Base-by-base conservation (phyloP, 257 asterid species). In the Vinca minor region DNA sequence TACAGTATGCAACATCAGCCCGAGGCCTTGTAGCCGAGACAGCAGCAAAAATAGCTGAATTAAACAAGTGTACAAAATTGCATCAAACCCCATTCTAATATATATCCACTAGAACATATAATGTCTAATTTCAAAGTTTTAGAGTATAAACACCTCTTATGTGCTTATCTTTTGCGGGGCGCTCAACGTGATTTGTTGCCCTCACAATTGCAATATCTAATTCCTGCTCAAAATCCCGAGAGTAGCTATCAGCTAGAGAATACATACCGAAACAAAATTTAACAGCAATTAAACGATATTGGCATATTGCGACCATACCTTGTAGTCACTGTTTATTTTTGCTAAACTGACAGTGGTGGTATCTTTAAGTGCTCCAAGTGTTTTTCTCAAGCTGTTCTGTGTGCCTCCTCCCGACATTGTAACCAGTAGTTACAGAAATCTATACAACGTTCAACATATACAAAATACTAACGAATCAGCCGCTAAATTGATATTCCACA, bases 1-100 rank as follows among this genome's bases (percentile, higher is more conserved):
- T 92, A 76, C 98, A 92, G 66, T 89, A 92, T 59, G 95, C 97
- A 76, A 92, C 98, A 79, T 92, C 98, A 67, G 98, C 98, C 67
- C 98, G 86, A 26, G 98, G 96, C 76, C 95, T 83, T 52, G 95
- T 85, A 65, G 96, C 96, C 67, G 96, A 89, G 70, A 92, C 49
- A 58, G 95, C 91, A 69, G 91, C 84, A 80, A 92, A 89, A 68
- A 92, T 75, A 65, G 97, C 98, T 92, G 91, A 42, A 82, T 71
- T 41, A 59, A 63, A 64, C 26, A 67, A 65, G 61, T 14, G 10
- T 23, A 67, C 20, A 67, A 57, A 44, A 45, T 50, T 71, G 59
- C 65, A 67, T 75, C 59, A 81, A 42, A 28, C 47, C 57, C 68
- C 71, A 62, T 42, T 56, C 25, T 15, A 39, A n/a, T 34, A 68